A percentile compares a stretch with the other conserved stretches of the same genome.
phyloP scores from a whole-genome alignment of 2,329 filamentous ascomycete genomes.

The Cucurbitaria berberidis region DNA sequence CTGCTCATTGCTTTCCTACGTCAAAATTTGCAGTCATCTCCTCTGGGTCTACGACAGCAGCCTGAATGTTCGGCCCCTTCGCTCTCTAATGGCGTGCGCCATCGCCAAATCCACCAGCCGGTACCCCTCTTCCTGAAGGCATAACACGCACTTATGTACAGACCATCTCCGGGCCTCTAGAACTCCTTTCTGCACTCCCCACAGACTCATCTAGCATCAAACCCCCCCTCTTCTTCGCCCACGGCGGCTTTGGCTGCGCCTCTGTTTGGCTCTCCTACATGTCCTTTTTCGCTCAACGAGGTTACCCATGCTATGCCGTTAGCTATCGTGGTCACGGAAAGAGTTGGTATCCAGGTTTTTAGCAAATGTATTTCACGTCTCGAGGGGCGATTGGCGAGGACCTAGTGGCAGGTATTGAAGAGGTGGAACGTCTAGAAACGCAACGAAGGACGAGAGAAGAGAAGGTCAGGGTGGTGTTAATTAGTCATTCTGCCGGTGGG shows the following conservation, averaged over 20 bases:
- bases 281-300: slow-evolving; percentile 53
- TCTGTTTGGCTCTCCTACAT: slow-evolving; percentile 62
- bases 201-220: slow-evolving; percentile 9
- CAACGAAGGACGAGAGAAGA: slow-evolving; percentile 16
- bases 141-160: slow-evolving; percentile 55
- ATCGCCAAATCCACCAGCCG: slow-evolving; percentile 28
- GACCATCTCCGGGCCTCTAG: slow-evolving; percentile 56
- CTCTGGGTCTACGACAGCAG: not conserved
- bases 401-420: slow-evolving; percentile 51
- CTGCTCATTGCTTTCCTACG: not conserved
- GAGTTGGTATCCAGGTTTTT: slow-evolving; percentile 59
- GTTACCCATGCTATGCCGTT: slow-evolving; percentile 60
- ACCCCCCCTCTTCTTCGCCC: slow-evolving; percentile 58
- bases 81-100: slow-evolving; percentile 36
- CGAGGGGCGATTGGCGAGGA: slow-evolving; percentile 54
- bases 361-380: slow-evolving; percentile 56
- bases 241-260: slow-evolving; percentile 62
- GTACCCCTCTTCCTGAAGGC: slow-evolving; percentile 48
- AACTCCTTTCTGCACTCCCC: slow-evolving; percentile 56
- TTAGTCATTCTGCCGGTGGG: slow-evolving; percentile 61
- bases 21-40: not conserved
- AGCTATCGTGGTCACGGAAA: slow-evolving; percentile 61
- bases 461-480: slow-evolving; percentile 51
- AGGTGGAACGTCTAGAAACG: slow-evolving; percentile 43
- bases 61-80: slow-evolving; percentile 39